These are phyloP conservation scores for Eleusine indica DNA, from an alignment of 176 grass and related monocot species.

Conservation along the genomic window DNA sequence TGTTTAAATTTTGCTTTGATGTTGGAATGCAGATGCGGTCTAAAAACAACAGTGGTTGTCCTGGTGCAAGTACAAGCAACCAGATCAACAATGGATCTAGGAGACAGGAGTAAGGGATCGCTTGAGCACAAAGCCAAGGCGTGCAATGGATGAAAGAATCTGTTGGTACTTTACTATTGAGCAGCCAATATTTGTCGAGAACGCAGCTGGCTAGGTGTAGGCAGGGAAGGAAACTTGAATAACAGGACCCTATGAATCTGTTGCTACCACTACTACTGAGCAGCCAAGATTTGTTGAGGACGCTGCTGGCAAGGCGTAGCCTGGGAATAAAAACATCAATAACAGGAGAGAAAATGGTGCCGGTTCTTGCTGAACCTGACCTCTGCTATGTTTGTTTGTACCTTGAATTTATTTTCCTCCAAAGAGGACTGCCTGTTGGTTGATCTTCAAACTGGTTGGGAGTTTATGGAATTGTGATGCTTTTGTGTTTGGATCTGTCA, in stretches of 20 bases:
- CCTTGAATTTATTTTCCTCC: not conserved
- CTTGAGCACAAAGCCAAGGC: constrained; percentile 25
- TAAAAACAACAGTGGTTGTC: constrained; percentile 4
- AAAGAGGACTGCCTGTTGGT: not conserved
- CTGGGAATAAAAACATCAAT: not conserved
- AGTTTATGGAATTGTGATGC: not conserved
- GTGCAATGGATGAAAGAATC: not conserved
- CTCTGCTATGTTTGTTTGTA: not conserved
- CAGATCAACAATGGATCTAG: constrained; percentile 1
- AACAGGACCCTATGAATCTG: not conserved
- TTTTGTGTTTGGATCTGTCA: not conserved
- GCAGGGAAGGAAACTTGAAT: not conserved
- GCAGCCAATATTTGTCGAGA: constrained; percentile 4
- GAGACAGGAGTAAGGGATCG: not conserved
- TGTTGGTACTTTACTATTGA: not conserved
- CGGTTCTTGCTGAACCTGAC: not conserved
- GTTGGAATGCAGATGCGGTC: constrained; percentile 37
- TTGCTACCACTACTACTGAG: not conserved
- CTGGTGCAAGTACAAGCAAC: constrained; percentile 13
- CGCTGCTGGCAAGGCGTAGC: not conserved
- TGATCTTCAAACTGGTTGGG: not conserved
- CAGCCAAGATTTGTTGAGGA: not conserved
- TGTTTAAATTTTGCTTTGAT: constrained; percentile 11
- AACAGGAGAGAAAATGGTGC: not conserved
- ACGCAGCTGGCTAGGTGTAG: not conserved